phyloP scores from a whole-genome alignment of 2,329 filamentous ascomycete species.

The Hortaea sp. region DNA sequence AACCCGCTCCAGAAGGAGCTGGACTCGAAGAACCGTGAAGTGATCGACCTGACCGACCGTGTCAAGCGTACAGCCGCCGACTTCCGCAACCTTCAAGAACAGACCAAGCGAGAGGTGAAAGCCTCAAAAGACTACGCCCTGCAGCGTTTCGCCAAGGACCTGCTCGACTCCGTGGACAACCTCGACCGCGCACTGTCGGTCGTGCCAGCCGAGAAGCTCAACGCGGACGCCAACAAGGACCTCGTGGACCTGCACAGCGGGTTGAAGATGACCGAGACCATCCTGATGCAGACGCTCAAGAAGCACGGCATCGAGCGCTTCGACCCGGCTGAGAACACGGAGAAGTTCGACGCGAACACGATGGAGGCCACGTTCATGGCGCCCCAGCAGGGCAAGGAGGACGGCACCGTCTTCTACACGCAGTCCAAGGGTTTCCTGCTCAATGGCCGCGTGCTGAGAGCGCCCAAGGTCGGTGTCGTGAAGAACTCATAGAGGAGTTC shows the following conservation, averaged over 20 bases:
- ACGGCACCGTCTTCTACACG: slow-evolving; percentile 81
- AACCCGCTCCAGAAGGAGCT: slow-evolving; percentile 53
- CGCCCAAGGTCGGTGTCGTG: slow-evolving; percentile 92
- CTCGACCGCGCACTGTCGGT: slow-evolving; percentile 81
- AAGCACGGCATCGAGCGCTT: slow-evolving; percentile 92
- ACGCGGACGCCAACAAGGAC: slow-evolving; percentile 51
- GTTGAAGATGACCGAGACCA: slow-evolving; percentile 86
- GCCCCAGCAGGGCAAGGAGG: slow-evolving; percentile 75
- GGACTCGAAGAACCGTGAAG: slow-evolving; percentile 62
- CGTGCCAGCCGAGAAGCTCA: slow-evolving; percentile 66
- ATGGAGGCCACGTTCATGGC: slow-evolving; percentile 97
- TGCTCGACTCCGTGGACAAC: slow-evolving; percentile 93
- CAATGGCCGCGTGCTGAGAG: slow-evolving; percentile 77
- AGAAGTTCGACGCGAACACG: slow-evolving; percentile 92
- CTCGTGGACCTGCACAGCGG: slow-evolving; percentile 75
- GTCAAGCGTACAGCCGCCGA: slow-evolving; percentile 90
- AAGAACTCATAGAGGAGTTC: slow-evolving; percentile 53
- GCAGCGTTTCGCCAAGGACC: slow-evolving; percentile 84
- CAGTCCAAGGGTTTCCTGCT: slow-evolving; percentile 95
- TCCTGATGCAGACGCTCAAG: slow-evolving; percentile 77
- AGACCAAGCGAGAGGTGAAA: slow-evolving; percentile 83
- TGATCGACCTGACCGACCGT: slow-evolving; percentile 85
- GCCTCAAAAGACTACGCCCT: slow-evolving; percentile 85
- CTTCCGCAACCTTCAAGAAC: slow-evolving; percentile 95
- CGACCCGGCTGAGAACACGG: slow-evolving; percentile 58